Evolutionary conservation across 495 filamentous ascomycete species (phyloP).

Genomic region (Pyronema domesticum): DNA sequence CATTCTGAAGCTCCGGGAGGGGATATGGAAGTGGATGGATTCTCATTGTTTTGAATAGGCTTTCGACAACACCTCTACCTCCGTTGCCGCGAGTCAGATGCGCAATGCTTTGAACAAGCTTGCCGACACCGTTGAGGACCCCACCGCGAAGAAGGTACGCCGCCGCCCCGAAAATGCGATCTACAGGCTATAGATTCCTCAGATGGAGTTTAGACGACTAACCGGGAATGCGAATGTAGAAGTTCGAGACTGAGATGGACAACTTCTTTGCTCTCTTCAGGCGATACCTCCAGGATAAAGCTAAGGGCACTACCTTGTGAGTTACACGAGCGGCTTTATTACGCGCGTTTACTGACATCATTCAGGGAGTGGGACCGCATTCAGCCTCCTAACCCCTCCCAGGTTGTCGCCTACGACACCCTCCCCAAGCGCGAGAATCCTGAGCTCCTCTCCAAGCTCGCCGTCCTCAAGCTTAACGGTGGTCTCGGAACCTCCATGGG

Average conservation of each 20-base stretch:
- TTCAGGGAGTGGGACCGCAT: slow-evolving; percentile 82
- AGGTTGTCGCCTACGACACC: slow-evolving; percentile 84
- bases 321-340: slow-evolving; percentile 14
- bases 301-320: slow-evolving; percentile 78
- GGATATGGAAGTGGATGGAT: background rate
- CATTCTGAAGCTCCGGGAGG: background rate
- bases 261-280: slow-evolving; percentile 99
- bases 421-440: slow-evolving; percentile 74
- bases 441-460: slow-evolving; percentile 89
- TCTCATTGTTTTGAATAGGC: slow-evolving; percentile 39
- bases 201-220: background rate
- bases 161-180: background rate
- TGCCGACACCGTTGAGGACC: slow-evolving; percentile 70
- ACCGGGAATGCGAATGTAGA: slow-evolving; percentile 23
- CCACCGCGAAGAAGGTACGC: slow-evolving; percentile 60
- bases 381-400: slow-evolving; percentile 69
- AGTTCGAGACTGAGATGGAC: slow-evolving; percentile 98
- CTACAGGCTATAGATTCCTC: background rate
- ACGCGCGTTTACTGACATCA: background rate
- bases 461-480: slow-evolving; percentile 97
- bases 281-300: slow-evolving; percentile 94
- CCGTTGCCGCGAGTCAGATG: slow-evolving; percentile 96
- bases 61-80: slow-evolving; percentile 97
- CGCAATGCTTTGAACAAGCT: slow-evolving; percentile 90
- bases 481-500: slow-evolving; percentile 99